phyloP scores from a whole-genome alignment of 1,139 yeast species.

The Magnusiomyces ingens region DNA sequence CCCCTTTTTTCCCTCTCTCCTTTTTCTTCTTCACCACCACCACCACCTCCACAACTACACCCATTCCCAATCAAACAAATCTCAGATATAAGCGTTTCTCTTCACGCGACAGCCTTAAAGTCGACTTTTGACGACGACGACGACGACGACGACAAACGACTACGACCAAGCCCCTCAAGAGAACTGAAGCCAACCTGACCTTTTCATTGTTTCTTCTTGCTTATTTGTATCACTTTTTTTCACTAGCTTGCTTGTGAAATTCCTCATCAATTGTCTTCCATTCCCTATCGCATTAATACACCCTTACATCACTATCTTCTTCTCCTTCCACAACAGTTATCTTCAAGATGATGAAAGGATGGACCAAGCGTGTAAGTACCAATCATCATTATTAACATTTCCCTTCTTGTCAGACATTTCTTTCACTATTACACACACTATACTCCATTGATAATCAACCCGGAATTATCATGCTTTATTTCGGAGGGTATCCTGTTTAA shows the following conservation, averaged over 20 bases:
- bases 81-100: background rate
- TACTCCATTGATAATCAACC: background rate
- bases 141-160: too few relatives aligned
- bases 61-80: background rate
- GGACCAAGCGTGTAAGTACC: conserved; percentile 32
- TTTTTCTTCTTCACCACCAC: background rate
- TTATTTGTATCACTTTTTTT: too few relatives aligned
- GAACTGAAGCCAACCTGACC: too few relatives aligned
- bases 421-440: too few relatives aligned
- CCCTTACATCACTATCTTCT: background rate
- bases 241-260: too few relatives aligned
- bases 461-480: background rate
- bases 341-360: conserved; percentile 34
- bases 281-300: too few relatives aligned
- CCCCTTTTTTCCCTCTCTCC: background rate
- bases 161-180: too few relatives aligned
- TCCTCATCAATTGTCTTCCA: too few relatives aligned
- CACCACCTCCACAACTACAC: background rate
- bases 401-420: background rate
- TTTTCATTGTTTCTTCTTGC: too few relatives aligned
- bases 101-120: too few relatives aligned
- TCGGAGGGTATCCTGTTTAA: background rate
- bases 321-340: background rate
- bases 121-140: too few relatives aligned
- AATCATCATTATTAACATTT: background rate